Conservation (phyloP, 2,329 filamentous ascomycete genomes). For the Lachnellula willkommii region DNA sequence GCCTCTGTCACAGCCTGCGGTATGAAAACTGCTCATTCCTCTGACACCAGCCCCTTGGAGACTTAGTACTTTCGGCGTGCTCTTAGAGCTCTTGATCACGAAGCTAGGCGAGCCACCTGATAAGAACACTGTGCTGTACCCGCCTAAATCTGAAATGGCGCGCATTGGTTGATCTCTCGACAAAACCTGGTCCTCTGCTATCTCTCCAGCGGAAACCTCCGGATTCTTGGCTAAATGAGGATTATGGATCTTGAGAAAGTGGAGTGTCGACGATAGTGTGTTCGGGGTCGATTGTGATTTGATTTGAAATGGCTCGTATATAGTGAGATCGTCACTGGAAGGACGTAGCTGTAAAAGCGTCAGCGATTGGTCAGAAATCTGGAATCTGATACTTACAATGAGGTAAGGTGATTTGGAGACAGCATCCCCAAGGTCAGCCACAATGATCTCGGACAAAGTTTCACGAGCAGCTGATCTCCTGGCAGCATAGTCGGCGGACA, state of each 20-base stretch:
- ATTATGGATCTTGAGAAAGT: conserved; percentile 73
- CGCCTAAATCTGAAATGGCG: conserved; percentile 56
- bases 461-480: conserved; percentile 69
- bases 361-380: conserved; percentile 1
- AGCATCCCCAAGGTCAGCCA: conserved; percentile 78
- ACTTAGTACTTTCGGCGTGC: conserved; percentile 66
- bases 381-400: conserved; percentile 53
- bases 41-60: conserved; percentile 64
- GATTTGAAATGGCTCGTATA: conserved; percentile 75
- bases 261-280: conserved; percentile 43
- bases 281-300: conserved; percentile 23
- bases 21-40: conserved; percentile 71
- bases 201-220: conserved; percentile 43
- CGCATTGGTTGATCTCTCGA: conserved; percentile 40
- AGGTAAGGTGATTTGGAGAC: conserved; percentile 69
- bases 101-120: conserved; percentile 76
- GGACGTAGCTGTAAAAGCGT: conserved; percentile 59
- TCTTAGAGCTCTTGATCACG: conserved; percentile 75
- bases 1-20: conserved; percentile 68
- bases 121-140: conserved; percentile 77
- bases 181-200: conserved; percentile 43
- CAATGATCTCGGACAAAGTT: conserved; percentile 68
- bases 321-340: conserved; percentile 71
- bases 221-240: conserved; percentile 56
- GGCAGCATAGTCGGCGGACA: conserved; percentile 65